Conservation (phyloP, 352 stramenopile genomes). For the Phytophthora colocasiae region DNA sequence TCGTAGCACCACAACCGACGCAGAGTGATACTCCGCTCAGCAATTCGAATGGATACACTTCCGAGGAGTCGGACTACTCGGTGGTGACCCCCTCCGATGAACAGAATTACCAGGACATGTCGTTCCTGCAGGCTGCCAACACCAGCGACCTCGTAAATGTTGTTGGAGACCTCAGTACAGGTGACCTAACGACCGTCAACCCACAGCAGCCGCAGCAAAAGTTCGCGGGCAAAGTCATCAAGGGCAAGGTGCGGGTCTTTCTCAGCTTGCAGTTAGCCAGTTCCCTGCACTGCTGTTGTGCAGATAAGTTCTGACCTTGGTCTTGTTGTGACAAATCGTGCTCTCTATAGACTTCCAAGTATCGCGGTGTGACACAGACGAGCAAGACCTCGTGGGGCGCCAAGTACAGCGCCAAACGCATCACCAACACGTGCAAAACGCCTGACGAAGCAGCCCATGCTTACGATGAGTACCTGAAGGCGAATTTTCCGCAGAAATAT, state of each 20-base stretch:
- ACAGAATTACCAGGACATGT: slow-evolving; percentile 82
- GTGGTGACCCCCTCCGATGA: slow-evolving; percentile 69
- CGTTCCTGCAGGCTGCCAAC: slow-evolving; percentile 63
- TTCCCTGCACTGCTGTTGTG: slow-evolving; percentile 4
- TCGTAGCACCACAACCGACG: slow-evolving; percentile 33
- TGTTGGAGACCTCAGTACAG: slow-evolving; percentile 59
- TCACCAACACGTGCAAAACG: slow-evolving; percentile 91
- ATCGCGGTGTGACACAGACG: slow-evolving; percentile 84
- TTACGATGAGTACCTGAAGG: slow-evolving; percentile 87
- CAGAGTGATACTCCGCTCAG: slow-evolving; percentile 63
- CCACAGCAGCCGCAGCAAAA: slow-evolving; percentile 43
- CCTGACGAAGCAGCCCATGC: slow-evolving; percentile 81
- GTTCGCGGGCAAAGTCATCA: slow-evolving; percentile 81
- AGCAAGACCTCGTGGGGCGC: slow-evolving; percentile 90
- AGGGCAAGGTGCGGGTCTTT: slow-evolving; percentile 63
- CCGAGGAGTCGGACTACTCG: slow-evolving; percentile 87
- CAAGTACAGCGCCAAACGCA: slow-evolving; percentile 89
- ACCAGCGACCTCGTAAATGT: slow-evolving; percentile 72
- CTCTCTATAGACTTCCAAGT: slow-evolving; percentile 81
- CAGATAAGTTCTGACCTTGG: slow-evolving; percentile 6
- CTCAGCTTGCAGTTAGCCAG: slow-evolving; percentile 6
- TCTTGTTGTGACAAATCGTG: slow-evolving; percentile 19
- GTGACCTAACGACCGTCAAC: slow-evolving; percentile 52
- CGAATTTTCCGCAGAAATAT: slow-evolving; percentile 84
- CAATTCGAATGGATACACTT: slow-evolving; percentile 82